Conservation (phyloP, 2,329 filamentous ascomycete genomes). For the Fusarium sp. region DNA sequence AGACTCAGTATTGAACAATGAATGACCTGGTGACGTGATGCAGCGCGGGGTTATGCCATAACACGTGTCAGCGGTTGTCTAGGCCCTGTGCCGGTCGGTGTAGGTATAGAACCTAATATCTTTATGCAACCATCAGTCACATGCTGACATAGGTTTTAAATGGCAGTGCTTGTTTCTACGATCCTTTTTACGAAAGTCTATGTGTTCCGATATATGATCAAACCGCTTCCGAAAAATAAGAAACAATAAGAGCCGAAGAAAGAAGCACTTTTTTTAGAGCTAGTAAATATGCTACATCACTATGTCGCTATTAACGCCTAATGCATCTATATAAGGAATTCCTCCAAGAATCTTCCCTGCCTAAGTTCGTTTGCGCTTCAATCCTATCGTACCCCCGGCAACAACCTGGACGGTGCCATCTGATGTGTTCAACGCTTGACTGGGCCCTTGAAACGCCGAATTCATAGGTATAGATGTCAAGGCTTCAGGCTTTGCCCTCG, state of each 20-base stretch:
- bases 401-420: background rate
- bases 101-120: background rate
- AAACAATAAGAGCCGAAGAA: background rate
- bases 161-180: background rate
- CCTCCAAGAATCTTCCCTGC: background rate
- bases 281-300: background rate
- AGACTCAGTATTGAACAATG: background rate
- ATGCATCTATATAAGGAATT: background rate
- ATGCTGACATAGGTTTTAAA: background rate
- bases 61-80: background rate
- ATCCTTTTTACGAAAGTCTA: background rate
- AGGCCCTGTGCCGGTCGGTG: background rate
- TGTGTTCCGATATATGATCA: background rate
- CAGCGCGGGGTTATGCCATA: background rate
- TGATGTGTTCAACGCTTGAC: background rate
- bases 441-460: background rate
- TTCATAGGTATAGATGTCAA: constrained; percentile 1
- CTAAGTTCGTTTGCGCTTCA: constrained; percentile 15
- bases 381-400: background rate
- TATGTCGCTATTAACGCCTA: background rate
- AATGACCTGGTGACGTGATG: background rate
- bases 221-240: background rate
- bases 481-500: background rate
- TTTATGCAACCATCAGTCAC: background rate
- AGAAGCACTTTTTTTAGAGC: background rate